phyloP scores from a whole-genome alignment of 2,329 filamentous ascomycete species.

The Talaromyces sp. region DNA sequence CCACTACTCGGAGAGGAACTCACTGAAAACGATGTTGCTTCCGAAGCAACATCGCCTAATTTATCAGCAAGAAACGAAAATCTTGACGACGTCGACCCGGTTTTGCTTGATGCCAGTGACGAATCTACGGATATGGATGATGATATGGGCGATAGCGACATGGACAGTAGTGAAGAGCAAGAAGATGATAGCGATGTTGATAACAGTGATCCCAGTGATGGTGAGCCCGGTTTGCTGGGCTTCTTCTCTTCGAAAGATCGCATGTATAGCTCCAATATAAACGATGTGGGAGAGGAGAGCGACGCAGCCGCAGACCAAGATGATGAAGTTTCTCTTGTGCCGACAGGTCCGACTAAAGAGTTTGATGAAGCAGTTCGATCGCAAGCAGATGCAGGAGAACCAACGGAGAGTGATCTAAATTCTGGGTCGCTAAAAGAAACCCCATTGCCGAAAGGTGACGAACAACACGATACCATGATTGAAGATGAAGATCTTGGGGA shows the following conservation, averaged over 20 bases:
- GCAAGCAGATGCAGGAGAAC: not conserved
- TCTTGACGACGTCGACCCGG: conserved; percentile 40
- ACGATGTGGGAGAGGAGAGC: conserved; percentile 12
- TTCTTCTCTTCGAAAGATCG: conserved; percentile 43
- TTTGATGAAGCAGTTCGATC: conserved; percentile 20
- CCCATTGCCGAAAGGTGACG: not conserved
- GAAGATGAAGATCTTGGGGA: conserved; percentile 17
- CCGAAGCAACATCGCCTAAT: conserved; percentile 18
- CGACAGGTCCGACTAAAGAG: conserved; percentile 24
- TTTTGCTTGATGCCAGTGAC: conserved; percentile 41
- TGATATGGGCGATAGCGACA: conserved; percentile 36
- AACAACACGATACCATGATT: not conserved
- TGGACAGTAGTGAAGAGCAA: conserved; percentile 25
- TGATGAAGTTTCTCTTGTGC: conserved; percentile 31
- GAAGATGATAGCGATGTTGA: conserved; percentile 42
- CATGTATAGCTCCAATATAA: conserved; percentile 9
- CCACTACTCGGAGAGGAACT: conserved; percentile 9
- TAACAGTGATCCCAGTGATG: conserved; percentile 46
- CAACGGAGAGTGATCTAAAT: not conserved
- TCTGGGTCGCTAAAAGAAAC: not conserved
- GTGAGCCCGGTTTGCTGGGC: conserved; percentile 37
- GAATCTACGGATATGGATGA: conserved; percentile 44
- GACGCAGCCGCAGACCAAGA: conserved; percentile 30
- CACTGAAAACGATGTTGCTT: conserved; percentile 17
- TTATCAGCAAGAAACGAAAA: conserved; percentile 18